These are phyloP conservation scores for Megacollybia platyphylla DNA, from an alignment of 1,284 basidiomycete genomes.

Conservation along the genomic window DNA sequence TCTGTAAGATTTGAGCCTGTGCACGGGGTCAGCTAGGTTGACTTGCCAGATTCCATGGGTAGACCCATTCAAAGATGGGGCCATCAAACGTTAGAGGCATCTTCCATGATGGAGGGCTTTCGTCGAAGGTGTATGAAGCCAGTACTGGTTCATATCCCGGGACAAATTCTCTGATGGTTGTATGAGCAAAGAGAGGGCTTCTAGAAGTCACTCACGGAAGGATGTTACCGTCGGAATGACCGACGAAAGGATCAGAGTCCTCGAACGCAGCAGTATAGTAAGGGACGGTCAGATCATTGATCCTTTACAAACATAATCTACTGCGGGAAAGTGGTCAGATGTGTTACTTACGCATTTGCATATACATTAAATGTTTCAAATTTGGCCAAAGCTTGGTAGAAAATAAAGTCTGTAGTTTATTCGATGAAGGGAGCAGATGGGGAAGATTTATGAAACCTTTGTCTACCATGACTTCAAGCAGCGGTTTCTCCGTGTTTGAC, in stretches of 20 bases:
- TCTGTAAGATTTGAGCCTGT: neutral
- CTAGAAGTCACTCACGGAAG: slow-evolving; percentile 24
- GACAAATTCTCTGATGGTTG: slow-evolving; percentile 24
- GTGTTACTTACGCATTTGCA: slow-evolving; percentile 44
- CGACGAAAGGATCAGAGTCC: slow-evolving; percentile 37
- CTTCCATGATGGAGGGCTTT: slow-evolving; percentile 21
- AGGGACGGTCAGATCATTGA: slow-evolving; percentile 57
- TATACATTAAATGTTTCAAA: slow-evolving; percentile 56
- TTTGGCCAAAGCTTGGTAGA: slow-evolving; percentile 45
- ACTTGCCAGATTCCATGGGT: slow-evolving; percentile 48
- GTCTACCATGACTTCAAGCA: slow-evolving; percentile 64
- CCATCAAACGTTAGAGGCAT: slow-evolving; percentile 5
- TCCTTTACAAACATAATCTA: slow-evolving; percentile 10
- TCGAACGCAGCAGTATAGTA: slow-evolving; percentile 53
- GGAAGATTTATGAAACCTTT: slow-evolving; percentile 27
- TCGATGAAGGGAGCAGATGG: slow-evolving; percentile 2
- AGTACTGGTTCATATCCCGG: slow-evolving; percentile 32
- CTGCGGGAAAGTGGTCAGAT: neutral
- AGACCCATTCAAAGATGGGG: slow-evolving; percentile 31
- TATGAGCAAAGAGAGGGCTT: neutral
- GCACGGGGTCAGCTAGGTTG: neutral
- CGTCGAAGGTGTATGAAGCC: slow-evolving; percentile 20
- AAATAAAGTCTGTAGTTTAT: slow-evolving; percentile 35
- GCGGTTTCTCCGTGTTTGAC: slow-evolving; percentile 38
- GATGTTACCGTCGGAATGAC: slow-evolving; percentile 31